These are phyloP conservation scores for Penicillium coffeae DNA, from an alignment of 495 filamentous ascomycete species.

Conservation along the genomic window DNA sequence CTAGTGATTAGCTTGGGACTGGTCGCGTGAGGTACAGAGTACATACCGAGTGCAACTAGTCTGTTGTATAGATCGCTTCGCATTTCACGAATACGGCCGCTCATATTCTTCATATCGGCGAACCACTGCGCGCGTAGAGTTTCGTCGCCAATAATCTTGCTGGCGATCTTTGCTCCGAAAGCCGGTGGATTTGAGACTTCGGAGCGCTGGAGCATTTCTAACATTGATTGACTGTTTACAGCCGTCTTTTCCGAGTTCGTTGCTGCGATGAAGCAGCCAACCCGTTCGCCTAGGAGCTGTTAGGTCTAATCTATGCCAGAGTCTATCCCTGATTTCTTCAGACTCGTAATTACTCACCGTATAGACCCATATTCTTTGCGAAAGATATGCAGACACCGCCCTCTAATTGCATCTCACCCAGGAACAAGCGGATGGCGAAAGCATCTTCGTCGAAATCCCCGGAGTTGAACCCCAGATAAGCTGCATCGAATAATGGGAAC, in stretches of 20 bases:
- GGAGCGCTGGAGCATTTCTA: constrained; percentile 34
- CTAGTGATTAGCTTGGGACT: background rate
- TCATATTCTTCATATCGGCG: constrained; percentile 39
- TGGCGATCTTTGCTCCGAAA: constrained; percentile 38
- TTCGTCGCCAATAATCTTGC: constrained; percentile 24
- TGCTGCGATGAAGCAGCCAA: constrained; percentile 20
- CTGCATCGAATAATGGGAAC: constrained; percentile 44
- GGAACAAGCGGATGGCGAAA: constrained; percentile 38
- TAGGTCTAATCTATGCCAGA: background rate
- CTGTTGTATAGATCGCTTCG: constrained; percentile 24
- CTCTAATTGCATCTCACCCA: constrained; percentile 25
- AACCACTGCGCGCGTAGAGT: constrained; percentile 31
- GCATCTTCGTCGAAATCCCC: constrained; percentile 40
- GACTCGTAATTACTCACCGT: constrained; percentile 25
- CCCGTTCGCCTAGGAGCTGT: constrained; percentile 23
- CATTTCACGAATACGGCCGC: constrained; percentile 32
- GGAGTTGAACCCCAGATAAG: constrained; percentile 43
- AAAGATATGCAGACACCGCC: constrained; percentile 35
- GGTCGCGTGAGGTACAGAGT: background rate
- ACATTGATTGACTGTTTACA: constrained; percentile 22
- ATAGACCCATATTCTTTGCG: constrained; percentile 49
- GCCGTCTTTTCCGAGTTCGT: constrained; percentile 13
- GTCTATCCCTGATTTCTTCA: background rate
- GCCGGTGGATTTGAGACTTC: constrained; percentile 40
- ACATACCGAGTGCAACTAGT: constrained; percentile 17